Conservation (phyloP, 2,329 filamentous ascomycete species). For the Colletotrichum cereale region DNA sequence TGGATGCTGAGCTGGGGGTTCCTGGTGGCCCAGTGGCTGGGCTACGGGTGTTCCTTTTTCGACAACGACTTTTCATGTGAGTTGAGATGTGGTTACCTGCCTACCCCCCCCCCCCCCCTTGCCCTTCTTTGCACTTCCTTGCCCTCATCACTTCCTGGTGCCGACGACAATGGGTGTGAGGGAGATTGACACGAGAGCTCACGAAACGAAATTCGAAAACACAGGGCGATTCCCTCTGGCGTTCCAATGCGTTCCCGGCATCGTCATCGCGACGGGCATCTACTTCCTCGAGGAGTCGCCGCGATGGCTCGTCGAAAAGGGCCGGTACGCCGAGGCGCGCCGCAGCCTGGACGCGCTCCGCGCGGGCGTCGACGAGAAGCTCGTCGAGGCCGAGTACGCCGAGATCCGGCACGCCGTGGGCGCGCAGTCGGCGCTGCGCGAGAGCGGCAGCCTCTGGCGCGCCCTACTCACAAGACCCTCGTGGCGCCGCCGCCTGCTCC, state of each 20-base stretch:
- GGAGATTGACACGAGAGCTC: not conserved
- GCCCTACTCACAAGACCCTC: constrained; percentile 56
- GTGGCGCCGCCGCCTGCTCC: constrained; percentile 60
- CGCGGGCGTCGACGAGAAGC: constrained; percentile 46
- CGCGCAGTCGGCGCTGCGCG: constrained; percentile 47
- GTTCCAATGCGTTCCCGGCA: constrained; percentile 46
- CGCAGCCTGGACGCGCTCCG: constrained; percentile 51
- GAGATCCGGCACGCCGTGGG: constrained; percentile 55
- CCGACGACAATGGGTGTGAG: too few species aligned
- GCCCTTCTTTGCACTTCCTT: too few species aligned
- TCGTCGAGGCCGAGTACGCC: constrained; percentile 55
- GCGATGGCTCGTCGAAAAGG: constrained; percentile 52
- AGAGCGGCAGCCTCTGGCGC: constrained; percentile 52
- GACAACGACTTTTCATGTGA: constrained; percentile 47
- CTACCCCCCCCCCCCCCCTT: not conserved
- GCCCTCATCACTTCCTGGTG: too few species aligned
- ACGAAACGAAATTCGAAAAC: not conserved
- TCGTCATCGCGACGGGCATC: constrained; percentile 44
- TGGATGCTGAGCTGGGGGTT: constrained; percentile 60
- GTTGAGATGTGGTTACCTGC: constrained; percentile 34
- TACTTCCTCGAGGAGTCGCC: constrained; percentile 46
- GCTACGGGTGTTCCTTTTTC: constrained; percentile 49
- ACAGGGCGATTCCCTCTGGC: constrained; percentile 50
- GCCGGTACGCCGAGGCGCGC: constrained; percentile 50
- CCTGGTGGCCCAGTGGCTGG: constrained; percentile 53